These are phyloP conservation scores for Corrigiola litoralis DNA, from an alignment of 179 eudicot genomes.

Conservation along the genomic window DNA sequence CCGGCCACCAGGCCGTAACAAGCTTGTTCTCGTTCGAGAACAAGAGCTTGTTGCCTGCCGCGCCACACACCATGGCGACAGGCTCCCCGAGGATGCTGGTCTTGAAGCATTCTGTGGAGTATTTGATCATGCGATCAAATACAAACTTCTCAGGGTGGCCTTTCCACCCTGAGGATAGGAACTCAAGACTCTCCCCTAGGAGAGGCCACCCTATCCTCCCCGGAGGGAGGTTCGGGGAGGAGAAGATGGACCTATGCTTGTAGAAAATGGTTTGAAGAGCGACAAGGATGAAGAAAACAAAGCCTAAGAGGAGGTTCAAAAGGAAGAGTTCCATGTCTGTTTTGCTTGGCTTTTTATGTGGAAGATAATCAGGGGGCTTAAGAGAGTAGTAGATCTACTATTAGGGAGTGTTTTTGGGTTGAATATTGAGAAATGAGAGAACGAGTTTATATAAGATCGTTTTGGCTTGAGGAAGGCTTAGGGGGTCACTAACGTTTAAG, in stretches of 20 bases:
- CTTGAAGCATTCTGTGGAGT: slow-evolving; percentile 34
- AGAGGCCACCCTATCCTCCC: slow-evolving; percentile 39
- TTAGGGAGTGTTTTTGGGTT: neutral
- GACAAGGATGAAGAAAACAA: slow-evolving; percentile 7
- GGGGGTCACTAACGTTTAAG: too few species aligned
- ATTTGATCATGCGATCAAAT: slow-evolving; percentile 27
- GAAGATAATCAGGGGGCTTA: neutral
- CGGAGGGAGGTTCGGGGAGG: slow-evolving; percentile 25
- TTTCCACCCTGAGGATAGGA: slow-evolving; percentile 26
- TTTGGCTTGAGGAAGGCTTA: too few species aligned
- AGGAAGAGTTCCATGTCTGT: slow-evolving; percentile 18
- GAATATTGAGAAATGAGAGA: neutral
- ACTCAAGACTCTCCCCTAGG: slow-evolving; percentile 41
- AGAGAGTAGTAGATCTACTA: neutral
- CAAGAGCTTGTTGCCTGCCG: slow-evolving; percentile 43
- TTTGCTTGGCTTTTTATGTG: neutral
- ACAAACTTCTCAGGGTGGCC: slow-evolving; percentile 36
- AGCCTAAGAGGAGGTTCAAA: slow-evolving; percentile 7
- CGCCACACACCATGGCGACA: slow-evolving; percentile 28
- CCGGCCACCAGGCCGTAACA: slow-evolving; percentile 43
- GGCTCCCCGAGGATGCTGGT: slow-evolving; percentile 31
- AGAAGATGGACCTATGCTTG: neutral
- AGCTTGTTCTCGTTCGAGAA: slow-evolving; percentile 49
- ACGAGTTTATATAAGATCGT: neutral
- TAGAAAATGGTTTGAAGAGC: slow-evolving; percentile 15